Conservation (phyloP, 2,329 filamentous ascomycete genomes). For the Endothia cerciana region DNA sequence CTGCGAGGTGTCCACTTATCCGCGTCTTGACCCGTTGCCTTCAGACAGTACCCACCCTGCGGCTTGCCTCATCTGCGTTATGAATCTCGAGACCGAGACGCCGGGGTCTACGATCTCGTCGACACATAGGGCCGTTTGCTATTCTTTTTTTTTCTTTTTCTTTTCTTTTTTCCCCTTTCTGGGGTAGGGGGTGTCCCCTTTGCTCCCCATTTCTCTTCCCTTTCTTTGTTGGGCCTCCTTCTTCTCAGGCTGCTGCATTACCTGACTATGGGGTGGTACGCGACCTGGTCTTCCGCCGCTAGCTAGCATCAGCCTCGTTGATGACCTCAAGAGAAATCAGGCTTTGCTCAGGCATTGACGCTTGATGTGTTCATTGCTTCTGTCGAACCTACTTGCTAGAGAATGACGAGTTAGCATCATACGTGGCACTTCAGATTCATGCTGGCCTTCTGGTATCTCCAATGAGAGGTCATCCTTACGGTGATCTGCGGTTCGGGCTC, state of each 20-base stretch:
- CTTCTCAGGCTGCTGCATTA: no score
- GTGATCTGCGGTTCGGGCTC: conserved; percentile 20
- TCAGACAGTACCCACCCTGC: neutral
- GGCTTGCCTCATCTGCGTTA: conserved; percentile 8
- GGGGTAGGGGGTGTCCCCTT: no score
- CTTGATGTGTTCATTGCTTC: neutral
- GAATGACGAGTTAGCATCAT: neutral
- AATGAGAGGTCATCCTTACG: conserved; percentile 15
- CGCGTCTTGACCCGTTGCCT: neutral
- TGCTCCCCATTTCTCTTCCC: no score
- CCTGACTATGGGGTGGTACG: no score
- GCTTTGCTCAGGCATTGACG: neutral
- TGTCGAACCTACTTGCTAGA: neutral
- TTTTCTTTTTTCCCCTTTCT: neutral
- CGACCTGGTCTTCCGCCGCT: no score
- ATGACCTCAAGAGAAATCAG: neutral
- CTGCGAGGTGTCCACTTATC: neutral
- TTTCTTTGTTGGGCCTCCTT: no score
- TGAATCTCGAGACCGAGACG: conserved; percentile 7
- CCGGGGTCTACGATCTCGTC: neutral
- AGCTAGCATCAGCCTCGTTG: neutral
- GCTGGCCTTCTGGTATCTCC: conserved; percentile 7
- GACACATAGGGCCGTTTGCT: neutral
- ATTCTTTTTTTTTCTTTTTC: neutral
- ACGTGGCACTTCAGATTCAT: conserved; percentile 11